Conservation (phyloP, 2,329 filamentous ascomycete species). For the Fusarium clavum region DNA sequence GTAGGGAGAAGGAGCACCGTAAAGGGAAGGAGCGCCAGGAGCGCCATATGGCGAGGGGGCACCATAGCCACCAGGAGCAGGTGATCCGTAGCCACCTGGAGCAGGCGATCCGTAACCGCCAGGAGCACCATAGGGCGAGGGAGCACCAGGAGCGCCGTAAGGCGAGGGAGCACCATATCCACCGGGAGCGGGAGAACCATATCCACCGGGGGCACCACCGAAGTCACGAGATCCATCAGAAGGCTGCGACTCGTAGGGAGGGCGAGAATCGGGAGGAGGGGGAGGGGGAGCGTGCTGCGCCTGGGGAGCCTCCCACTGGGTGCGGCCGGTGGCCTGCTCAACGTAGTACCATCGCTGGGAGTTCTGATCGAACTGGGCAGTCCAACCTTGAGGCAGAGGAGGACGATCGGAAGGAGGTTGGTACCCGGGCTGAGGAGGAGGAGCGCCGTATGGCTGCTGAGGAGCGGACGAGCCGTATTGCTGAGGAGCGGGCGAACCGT, state of each 20-base stretch:
- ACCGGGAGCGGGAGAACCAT: constrained; percentile 40
- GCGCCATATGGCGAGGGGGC: constrained; percentile 28
- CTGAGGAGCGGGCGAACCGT: constrained; percentile 42
- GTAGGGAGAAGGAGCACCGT: constrained; percentile 29
- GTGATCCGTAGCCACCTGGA: constrained; percentile 37
- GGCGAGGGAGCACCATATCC: constrained; percentile 33
- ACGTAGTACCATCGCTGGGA: constrained; percentile 74
- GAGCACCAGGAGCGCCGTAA: constrained; percentile 32
- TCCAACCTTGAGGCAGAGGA: constrained; percentile 70
- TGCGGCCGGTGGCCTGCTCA: constrained; percentile 69
- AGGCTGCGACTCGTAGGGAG: constrained; percentile 38
- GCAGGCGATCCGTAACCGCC: constrained; percentile 37
- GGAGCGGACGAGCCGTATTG: constrained; percentile 54
- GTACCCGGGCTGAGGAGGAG: constrained; percentile 48
- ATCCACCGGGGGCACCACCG: constrained; percentile 34
- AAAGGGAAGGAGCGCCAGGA: constrained; percentile 16
- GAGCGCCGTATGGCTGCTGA: constrained; percentile 37
- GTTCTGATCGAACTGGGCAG: constrained; percentile 70
- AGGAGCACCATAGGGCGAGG: constrained; percentile 30
- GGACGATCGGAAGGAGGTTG: constrained; percentile 56
- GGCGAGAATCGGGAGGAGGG: constrained; percentile 39
- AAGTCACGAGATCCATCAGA: constrained; percentile 45
- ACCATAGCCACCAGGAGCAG: constrained; percentile 31
- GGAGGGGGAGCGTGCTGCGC: constrained; percentile 44
- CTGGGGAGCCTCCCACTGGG: constrained; percentile 72